Conservation (phyloP, 306 rosid species). For the Pterocarpus santalinus region DNA sequence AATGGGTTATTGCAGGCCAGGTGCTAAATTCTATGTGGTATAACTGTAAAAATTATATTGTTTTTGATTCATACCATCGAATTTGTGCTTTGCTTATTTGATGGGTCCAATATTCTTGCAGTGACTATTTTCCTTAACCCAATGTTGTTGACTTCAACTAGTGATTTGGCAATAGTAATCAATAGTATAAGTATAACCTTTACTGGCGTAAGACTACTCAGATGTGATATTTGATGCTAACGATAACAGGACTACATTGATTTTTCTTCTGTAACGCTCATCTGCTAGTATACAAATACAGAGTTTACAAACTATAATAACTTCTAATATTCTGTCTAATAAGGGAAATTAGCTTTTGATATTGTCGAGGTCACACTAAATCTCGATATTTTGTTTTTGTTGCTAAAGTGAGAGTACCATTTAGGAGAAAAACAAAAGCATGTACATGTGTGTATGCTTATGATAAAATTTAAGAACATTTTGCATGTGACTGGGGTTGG, state of each 20-base stretch:
- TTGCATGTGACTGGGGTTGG: conserved; percentile 19
- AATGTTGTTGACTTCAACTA: conserved; percentile 1
- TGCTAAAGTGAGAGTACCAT: conserved; percentile 13
- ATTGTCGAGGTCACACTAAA: conserved; percentile 19
- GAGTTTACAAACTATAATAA: conserved; percentile 13
- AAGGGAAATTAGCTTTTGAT: conserved; percentile 9
- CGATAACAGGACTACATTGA: not conserved
- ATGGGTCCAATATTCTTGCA: conserved; percentile 10
- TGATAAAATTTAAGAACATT: conserved; percentile 30
- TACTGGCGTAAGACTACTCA: conserved; percentile 6
- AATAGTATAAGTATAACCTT: conserved; percentile 1
- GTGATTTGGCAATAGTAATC: conserved; percentile 17
- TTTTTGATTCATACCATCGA: not conserved
- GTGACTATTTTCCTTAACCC: conserved; percentile 19
- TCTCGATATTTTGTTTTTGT: conserved; percentile 5
- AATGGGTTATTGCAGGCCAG: conserved; percentile 33
- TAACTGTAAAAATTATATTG: conserved; percentile 12
- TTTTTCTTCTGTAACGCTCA: conserved; percentile 27
- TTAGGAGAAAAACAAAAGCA: conserved; percentile 31
- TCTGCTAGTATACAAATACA: conserved; percentile 11
- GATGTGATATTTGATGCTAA: conserved; percentile 25
- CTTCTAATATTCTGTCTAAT: conserved; percentile 18
- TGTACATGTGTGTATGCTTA: conserved; percentile 7
- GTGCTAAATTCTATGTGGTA: not conserved
- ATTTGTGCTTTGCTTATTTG: conserved; percentile 20